A percentile compares a stretch with the other conserved stretches of the same genome.
phyloP scores from a whole-genome alignment of 768 basidiomycete genomes.

The Melanogaster broomeanus region DNA sequence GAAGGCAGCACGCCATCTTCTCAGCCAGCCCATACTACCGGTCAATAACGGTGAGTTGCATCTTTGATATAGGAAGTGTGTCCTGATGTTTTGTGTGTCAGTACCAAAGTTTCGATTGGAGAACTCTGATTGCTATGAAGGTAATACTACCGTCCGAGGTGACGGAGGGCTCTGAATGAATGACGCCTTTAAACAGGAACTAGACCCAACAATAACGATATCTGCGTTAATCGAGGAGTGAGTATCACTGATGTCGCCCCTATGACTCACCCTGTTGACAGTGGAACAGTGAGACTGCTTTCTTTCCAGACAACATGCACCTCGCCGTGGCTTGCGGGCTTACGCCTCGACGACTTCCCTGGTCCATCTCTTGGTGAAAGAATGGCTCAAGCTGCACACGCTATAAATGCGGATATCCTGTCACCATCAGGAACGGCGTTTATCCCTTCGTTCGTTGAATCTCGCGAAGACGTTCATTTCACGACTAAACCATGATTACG shows the following conservation, averaged over 20 bases:
- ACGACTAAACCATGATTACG: slow-evolving; percentile 68
- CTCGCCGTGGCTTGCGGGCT: slow-evolving; percentile 71
- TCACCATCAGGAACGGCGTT: slow-evolving; percentile 54
- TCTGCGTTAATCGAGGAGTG: slow-evolving; percentile 71
- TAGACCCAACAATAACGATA: slow-evolving; percentile 56
- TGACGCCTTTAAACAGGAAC: slow-evolving; percentile 36
- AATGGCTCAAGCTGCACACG: slow-evolving; percentile 68
- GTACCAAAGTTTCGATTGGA: slow-evolving; percentile 87
- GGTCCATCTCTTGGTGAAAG: slow-evolving; percentile 58
- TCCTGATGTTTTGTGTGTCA: slow-evolving; percentile 27
- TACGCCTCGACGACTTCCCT: slow-evolving; percentile 61
- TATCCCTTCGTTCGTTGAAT: slow-evolving; percentile 45
- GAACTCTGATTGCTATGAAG: slow-evolving; percentile 74
- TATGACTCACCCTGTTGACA: neutral
- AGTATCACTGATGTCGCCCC: slow-evolving; percentile 20
- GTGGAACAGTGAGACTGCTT: slow-evolving; percentile 40
- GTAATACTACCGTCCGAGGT: slow-evolving; percentile 24
- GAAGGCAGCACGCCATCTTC: slow-evolving; percentile 60
- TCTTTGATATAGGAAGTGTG: neutral
- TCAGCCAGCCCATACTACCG: slow-evolving; percentile 57
- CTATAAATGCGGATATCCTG: slow-evolving; percentile 63
- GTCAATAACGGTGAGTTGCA: slow-evolving; percentile 58
- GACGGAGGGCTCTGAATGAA: slow-evolving; percentile 3
- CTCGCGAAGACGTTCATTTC: slow-evolving; percentile 51
- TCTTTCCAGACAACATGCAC: slow-evolving; percentile 42